phyloP scores from a whole-genome alignment of 2,329 filamentous ascomycete species.

The Fusarium aywerte region DNA sequence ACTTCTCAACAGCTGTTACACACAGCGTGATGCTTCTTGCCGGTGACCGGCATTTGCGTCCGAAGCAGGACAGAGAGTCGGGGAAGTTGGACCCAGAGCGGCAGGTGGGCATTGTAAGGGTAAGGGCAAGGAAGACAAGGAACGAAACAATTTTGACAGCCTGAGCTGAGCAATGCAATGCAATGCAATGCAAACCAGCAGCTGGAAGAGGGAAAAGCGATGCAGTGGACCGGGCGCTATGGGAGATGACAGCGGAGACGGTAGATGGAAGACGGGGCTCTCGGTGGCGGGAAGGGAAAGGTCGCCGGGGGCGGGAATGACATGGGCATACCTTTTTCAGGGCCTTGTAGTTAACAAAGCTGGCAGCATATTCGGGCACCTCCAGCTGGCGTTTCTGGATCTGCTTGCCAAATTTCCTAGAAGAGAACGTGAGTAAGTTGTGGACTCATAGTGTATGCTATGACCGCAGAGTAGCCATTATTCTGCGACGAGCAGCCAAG shows the following conservation, averaged over 20 bases:
- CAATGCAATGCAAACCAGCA: conserved; percentile 13
- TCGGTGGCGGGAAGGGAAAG: conserved; percentile 37
- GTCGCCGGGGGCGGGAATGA: conserved; percentile 30
- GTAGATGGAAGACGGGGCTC: conserved; percentile 26
- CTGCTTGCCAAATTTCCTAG: conserved; percentile 99
- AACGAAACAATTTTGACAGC: conserved; percentile 7
- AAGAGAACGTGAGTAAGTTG: conserved; percentile 25
- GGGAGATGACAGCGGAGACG: conserved; percentile 43
- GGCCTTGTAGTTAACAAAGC: conserved; percentile 99
- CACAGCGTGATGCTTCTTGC: conserved; percentile 20
- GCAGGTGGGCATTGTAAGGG: conserved; percentile 9
- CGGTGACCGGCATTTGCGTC: conserved; percentile 28
- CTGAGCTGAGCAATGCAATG: conserved; percentile 14
- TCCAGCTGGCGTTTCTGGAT: conserved; percentile 99
- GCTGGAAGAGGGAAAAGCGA: conserved; percentile 21
- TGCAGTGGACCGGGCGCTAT: conserved; percentile 30
- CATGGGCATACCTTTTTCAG: conserved; percentile 84
- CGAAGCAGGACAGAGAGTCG: conserved; percentile 21
- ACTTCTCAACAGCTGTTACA: conserved; percentile 35
- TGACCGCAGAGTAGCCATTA: conserved; percentile 1
- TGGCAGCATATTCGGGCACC: conserved; percentile 98
- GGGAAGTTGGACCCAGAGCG: conserved; percentile 1
- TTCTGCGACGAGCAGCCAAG: conserved; percentile 1
- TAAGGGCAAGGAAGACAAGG: conserved; percentile 14
- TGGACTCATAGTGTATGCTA: conserved; percentile 1